These are phyloP conservation scores for Perilla frutescens DNA, from an alignment of 257 asterid genomes.

Conservation along the genomic window DNA sequence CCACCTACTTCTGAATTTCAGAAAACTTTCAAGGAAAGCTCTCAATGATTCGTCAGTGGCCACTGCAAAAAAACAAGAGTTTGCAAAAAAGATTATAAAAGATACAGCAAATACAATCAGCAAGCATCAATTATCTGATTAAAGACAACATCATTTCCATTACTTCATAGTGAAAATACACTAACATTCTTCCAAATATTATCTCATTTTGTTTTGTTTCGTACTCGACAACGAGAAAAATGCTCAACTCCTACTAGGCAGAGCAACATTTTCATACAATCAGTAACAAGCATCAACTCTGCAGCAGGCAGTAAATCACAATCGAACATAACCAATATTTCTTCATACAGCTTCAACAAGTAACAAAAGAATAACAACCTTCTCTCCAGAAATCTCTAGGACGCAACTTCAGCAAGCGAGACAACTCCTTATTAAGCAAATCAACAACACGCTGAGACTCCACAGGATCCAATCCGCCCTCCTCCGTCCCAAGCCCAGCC, in stretches of 20 bases:
- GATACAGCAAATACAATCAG: neutral
- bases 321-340: neutral
- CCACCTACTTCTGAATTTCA: constrained; percentile 93
- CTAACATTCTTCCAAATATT: neutral
- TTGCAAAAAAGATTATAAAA: neutral
- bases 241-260: neutral
- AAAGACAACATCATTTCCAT: neutral
- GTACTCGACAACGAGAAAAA: neutral
- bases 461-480: constrained; percentile 88
- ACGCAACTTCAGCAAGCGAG: constrained; percentile 73
- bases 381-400: constrained; percentile 91
- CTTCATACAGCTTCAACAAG: constrained; percentile 1
- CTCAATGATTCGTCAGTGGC: constrained; percentile 75
- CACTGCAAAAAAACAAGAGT: constrained; percentile 54
- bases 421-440: constrained; percentile 76
- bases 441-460: constrained; percentile 95
- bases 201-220: neutral
- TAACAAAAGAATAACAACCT: constrained; percentile 49
- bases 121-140: neutral
- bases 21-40: constrained; percentile 82
- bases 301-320: neutral
- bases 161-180: neutral
- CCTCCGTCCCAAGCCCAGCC: constrained; percentile 74
- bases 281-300: constrained; percentile 22
- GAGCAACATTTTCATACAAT: neutral